Conservation (phyloP, 805 yeast genomes). For the Isabelozyma pseudorhagii region DNA sequence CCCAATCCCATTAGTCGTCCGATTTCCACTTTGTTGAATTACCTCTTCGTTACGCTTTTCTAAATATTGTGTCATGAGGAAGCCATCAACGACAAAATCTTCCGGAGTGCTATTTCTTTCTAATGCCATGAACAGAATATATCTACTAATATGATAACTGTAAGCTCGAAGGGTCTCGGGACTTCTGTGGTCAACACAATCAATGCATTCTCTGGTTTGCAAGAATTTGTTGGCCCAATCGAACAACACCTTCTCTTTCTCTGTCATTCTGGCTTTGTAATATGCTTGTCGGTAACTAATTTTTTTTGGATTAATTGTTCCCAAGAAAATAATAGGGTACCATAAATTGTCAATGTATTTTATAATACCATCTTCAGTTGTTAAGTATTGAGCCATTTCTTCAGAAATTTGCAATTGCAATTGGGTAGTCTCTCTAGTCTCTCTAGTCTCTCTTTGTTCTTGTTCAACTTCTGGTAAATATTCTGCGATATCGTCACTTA, state of each 20-base stretch:
- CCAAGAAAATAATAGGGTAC: neutral
- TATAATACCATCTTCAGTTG: neutral
- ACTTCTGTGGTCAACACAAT: neutral
- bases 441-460: neutral
- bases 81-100: too few species aligned
- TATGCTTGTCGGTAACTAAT: neutral
- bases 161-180: neutral
- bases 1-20: too few species aligned
- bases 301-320: neutral
- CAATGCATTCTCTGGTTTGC: neutral
- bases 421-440: neutral
- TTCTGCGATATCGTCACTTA: neutral
- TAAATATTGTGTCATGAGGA: too few species aligned
- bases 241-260: neutral
- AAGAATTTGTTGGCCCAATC: neutral
- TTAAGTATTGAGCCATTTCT: neutral
- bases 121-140: neutral
- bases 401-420: neutral
- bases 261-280: neutral
- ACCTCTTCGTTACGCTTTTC: too few species aligned
- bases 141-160: neutral
- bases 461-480: neutral
- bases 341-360: neutral
- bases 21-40: too few species aligned
- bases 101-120: neutral